A percentile compares a stretch with the other conserved stretches of the same genome.
Evolutionary conservation across 768 basidiomycete genomes (phyloP).

Genomic region (Guyanaporus albipodus): DNA sequence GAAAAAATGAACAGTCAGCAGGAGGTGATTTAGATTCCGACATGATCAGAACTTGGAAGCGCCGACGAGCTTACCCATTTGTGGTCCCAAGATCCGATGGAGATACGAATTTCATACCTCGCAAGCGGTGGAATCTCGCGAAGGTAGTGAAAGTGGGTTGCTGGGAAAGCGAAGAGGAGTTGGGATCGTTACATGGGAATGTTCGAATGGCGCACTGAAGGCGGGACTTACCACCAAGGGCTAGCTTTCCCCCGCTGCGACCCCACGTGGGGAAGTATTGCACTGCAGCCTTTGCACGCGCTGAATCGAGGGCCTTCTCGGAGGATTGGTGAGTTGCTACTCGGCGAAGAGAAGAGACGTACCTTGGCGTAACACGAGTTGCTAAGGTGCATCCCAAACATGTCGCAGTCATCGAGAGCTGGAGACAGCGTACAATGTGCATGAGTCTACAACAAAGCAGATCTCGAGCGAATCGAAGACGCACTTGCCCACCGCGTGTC

Average conservation of each 20-base stretch:
- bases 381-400: slow-evolving; percentile 66
- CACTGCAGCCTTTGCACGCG: slow-evolving; percentile 47
- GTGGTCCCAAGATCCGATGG: slow-evolving; percentile 62
- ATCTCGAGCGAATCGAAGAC: not conserved
- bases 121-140: slow-evolving; percentile 65
- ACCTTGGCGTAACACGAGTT: slow-evolving; percentile 82
- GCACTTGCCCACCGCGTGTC: slow-evolving; percentile 56
- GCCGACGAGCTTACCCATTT: slow-evolving; percentile 60
- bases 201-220: too few relatives aligned
- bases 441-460: not conserved
- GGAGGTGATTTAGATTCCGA: not conserved
- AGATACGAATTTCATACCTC: slow-evolving; percentile 57
- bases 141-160: slow-evolving; percentile 64
- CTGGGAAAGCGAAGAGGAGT: slow-evolving; percentile 28
- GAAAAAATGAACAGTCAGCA: not conserved
- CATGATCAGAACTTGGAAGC: not conserved
- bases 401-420: slow-evolving; percentile 69
- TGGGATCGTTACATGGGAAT: not conserved
- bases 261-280: slow-evolving; percentile 54
- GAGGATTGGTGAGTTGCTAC: not conserved
- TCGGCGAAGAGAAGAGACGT: slow-evolving; percentile 2
- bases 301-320: slow-evolving; percentile 41
- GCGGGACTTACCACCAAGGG: slow-evolving; percentile 40
- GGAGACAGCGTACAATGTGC: not conserved
- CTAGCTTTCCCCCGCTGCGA: slow-evolving; percentile 56